Percentiles rank a stretch among this genome's conserved stretches.
Evolutionary conservation across 345 rosid genomes (phyloP).

Genomic region (Euphorbia pulcherrima): DNA sequence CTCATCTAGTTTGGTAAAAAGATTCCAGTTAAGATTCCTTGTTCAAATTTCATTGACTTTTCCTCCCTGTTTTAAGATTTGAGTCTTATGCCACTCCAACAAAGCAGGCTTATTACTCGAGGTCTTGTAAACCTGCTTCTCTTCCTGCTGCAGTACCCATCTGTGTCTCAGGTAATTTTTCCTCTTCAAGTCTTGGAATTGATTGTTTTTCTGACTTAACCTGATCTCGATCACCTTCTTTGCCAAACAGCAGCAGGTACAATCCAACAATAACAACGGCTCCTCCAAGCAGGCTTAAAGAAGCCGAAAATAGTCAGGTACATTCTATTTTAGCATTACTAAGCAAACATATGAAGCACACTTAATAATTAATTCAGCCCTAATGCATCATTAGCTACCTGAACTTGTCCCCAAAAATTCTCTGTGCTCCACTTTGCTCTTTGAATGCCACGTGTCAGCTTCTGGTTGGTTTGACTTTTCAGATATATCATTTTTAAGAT

Average conservation of each 20-base stretch:
- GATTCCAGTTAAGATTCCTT: too few relatives aligned
- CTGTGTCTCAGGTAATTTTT: neutral
- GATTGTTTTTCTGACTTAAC: constrained; percentile 13
- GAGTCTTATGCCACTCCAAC: neutral
- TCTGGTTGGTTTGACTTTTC: too few relatives aligned
- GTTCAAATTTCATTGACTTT: neutral
- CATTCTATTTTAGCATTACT: neutral
- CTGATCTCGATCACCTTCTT: constrained; percentile 24
- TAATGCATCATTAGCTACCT: too few relatives aligned
- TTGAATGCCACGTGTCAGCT: too few relatives aligned
- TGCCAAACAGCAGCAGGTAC: constrained; percentile 29
- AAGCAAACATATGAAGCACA: neutral
- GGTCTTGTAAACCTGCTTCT: neutral
- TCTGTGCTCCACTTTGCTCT: too few relatives aligned
- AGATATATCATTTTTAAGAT: too few relatives aligned
- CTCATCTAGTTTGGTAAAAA: too few relatives aligned
- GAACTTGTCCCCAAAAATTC: too few relatives aligned
- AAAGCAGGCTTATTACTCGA: constrained; percentile 5
- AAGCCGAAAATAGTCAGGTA: constrained; percentile 1
- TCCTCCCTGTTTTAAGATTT: neutral
- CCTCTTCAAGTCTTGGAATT: constrained; percentile 6
- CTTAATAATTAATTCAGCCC: too few relatives aligned
- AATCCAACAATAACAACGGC: constrained; percentile 23
- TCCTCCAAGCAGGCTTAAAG: constrained; percentile 29
- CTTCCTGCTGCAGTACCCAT: constrained; percentile 13